Evolutionary conservation across 768 basidiomycete genomes (phyloP).

Genomic region (Austroboletus eburneus): DNA sequence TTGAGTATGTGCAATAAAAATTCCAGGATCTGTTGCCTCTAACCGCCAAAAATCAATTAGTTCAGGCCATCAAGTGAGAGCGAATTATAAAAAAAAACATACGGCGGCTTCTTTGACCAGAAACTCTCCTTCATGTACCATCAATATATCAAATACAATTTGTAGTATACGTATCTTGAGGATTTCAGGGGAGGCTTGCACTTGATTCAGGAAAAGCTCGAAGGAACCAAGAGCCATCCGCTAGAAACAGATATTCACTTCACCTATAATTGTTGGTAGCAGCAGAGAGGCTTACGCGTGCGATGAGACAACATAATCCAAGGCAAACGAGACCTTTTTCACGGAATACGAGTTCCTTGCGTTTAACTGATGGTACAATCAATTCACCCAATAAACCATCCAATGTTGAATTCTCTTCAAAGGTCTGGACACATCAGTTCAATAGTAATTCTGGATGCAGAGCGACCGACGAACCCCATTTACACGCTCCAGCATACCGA

Average conservation of each 20-base stretch:
- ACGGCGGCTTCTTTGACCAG: slow-evolving; percentile 42
- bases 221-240: slow-evolving; percentile 47
- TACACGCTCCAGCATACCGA: slow-evolving; percentile 82
- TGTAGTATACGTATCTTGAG: slow-evolving; percentile 72
- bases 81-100: slow-evolving; percentile 16
- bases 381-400: slow-evolving; percentile 72
- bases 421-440: slow-evolving; percentile 33
- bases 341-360: slow-evolving; percentile 70
- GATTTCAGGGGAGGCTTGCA: slow-evolving; percentile 57
- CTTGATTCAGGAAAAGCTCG: slow-evolving; percentile 78
- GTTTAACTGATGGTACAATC: slow-evolving; percentile 85
- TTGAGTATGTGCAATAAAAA: slow-evolving; percentile 54
- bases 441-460: not conserved
- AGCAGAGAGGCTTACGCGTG: slow-evolving; percentile 30
- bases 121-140: slow-evolving; percentile 72
- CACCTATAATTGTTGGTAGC: too few relatives aligned
- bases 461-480: slow-evolving; percentile 56
- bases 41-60: not conserved
- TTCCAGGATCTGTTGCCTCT: slow-evolving; percentile 61
- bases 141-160: slow-evolving; percentile 80
- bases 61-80: too few relatives aligned
- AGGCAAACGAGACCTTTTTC: slow-evolving; percentile 67
- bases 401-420: slow-evolving; percentile 66
- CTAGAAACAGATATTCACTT: slow-evolving; percentile 6
- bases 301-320: slow-evolving; percentile 75